Conservation (phyloP, 208 protist genomes). For the Leishmania amazonensis region DNA sequence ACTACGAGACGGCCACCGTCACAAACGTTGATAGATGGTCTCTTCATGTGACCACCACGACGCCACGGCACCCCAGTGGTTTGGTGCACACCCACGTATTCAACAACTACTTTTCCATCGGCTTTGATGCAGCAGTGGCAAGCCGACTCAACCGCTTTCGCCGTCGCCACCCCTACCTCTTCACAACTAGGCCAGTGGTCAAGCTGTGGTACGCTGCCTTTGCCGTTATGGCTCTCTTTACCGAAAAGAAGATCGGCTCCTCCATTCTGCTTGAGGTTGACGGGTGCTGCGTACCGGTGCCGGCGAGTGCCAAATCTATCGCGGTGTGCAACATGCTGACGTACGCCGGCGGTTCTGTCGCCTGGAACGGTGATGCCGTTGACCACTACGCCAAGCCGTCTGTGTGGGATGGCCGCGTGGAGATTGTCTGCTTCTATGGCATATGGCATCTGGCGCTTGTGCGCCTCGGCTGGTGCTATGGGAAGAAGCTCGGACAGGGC, state of each 20-base stretch:
- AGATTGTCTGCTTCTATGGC: slow-evolving; percentile 51
- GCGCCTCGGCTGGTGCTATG: slow-evolving; percentile 47
- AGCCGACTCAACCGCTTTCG: slow-evolving; percentile 44
- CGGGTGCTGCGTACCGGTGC: slow-evolving; percentile 25
- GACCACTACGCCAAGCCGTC: slow-evolving; percentile 28
- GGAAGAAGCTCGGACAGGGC: slow-evolving; percentile 53
- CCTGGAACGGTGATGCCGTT: slow-evolving; percentile 40
- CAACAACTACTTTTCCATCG: slow-evolving; percentile 79
- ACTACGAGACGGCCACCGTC: slow-evolving; percentile 23
- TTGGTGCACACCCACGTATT: slow-evolving; percentile 26
- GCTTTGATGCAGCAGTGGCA: slow-evolving; percentile 61
- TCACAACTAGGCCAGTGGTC: slow-evolving; percentile 42
- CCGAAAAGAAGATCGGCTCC: slow-evolving; percentile 19
- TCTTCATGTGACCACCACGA: slow-evolving; percentile 26
- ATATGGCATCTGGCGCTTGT: slow-evolving; percentile 61
- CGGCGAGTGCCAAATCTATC: slow-evolving; percentile 49
- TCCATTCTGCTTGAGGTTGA: slow-evolving; percentile 37
- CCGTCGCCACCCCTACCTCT: slow-evolving; percentile 36
- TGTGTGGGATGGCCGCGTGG: slow-evolving; percentile 44
- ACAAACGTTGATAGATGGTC: slow-evolving; percentile 49
- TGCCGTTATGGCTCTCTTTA: slow-evolving; percentile 38
- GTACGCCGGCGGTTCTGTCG: slow-evolving; percentile 55
- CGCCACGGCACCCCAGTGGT: background rate
- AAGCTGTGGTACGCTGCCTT: slow-evolving; percentile 76
- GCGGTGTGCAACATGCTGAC: slow-evolving; percentile 61